These are phyloP conservation scores for Tulasnella sp. DNA, from an alignment of 768 basidiomycete genomes.

Conservation along the genomic window DNA sequence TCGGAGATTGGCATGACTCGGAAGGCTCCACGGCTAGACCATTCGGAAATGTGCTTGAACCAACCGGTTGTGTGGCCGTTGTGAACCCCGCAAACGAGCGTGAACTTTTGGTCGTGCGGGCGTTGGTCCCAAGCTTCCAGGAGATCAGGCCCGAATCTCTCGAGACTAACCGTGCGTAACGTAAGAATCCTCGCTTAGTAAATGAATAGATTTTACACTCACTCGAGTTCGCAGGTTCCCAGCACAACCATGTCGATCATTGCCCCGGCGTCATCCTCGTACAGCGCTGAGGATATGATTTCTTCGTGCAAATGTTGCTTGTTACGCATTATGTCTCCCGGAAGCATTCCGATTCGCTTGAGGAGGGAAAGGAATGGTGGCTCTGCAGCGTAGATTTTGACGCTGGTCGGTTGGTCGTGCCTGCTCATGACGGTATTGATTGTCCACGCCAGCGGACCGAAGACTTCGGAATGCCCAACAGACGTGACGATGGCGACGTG, in stretches of 20 bases:
- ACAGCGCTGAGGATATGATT: not conserved
- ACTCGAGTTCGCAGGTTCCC: slow-evolving; percentile 8
- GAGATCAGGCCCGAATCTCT: not conserved
- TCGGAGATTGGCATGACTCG: not conserved
- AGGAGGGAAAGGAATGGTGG: not conserved
- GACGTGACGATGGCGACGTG: slow-evolving; percentile 1
- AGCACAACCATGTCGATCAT: slow-evolving; percentile 2
- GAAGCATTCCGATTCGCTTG: not conserved
- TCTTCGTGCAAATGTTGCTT: not conserved
- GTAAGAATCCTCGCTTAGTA: not conserved
- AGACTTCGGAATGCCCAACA: not conserved
- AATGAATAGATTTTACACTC: not conserved
- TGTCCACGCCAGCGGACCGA: not conserved
- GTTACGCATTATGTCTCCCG: not conserved
- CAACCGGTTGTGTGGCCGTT: not conserved
- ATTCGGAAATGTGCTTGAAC: not conserved
- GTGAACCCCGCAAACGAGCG: slow-evolving; percentile 1
- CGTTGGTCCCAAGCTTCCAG: slow-evolving; percentile 5
- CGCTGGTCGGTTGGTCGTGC: not conserved
- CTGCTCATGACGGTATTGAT: not conserved
- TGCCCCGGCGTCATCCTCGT: not conserved
- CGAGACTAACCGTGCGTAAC: not conserved
- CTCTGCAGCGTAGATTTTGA: not conserved
- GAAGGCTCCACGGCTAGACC: not conserved
- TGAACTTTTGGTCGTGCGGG: not conserved